Conservation (phyloP, 805 yeast genomes). For the Cyberlindnera euphorbiiphila region DNA sequence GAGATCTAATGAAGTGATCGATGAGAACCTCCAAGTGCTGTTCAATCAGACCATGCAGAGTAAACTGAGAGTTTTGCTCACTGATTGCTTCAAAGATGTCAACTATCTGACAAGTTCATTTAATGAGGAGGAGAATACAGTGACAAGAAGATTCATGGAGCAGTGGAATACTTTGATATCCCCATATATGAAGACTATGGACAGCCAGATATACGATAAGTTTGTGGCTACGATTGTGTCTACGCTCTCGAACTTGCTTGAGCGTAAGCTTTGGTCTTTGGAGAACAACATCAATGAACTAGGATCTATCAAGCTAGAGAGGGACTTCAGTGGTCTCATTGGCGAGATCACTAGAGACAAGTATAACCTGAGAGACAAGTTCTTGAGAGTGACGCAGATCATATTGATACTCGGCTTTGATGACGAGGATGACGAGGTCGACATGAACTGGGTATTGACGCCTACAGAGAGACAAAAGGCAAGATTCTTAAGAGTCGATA, state of each 20-base stretch:
- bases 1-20: constrained; percentile 31
- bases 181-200: constrained; percentile 62
- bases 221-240: constrained; percentile 48
- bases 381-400: constrained; percentile 78
- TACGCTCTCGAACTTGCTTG: constrained; percentile 53
- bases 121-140: constrained; percentile 34
- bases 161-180: constrained; percentile 62
- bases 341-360: constrained; percentile 67
- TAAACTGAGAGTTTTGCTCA: constrained; percentile 39
- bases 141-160: constrained; percentile 47
- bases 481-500: constrained; percentile 49
- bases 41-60: constrained; percentile 45
- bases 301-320: constrained; percentile 80
- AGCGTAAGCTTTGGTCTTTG: constrained; percentile 62
- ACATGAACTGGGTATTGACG: constrained; percentile 68
- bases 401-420: constrained; percentile 80
- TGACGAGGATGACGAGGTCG: constrained; percentile 54
- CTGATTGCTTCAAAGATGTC: constrained; percentile 36
- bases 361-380: constrained; percentile 73
- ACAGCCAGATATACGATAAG: constrained; percentile 48
- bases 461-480: constrained; percentile 69
- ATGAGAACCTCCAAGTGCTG: constrained; percentile 40
- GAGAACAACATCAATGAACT: constrained; percentile 70
- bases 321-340: constrained; percentile 72
- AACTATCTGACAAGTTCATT: constrained; percentile 25